Conservation (phyloP, 1,139 yeast genomes). For the Kodamaea alishanica region DNA sequence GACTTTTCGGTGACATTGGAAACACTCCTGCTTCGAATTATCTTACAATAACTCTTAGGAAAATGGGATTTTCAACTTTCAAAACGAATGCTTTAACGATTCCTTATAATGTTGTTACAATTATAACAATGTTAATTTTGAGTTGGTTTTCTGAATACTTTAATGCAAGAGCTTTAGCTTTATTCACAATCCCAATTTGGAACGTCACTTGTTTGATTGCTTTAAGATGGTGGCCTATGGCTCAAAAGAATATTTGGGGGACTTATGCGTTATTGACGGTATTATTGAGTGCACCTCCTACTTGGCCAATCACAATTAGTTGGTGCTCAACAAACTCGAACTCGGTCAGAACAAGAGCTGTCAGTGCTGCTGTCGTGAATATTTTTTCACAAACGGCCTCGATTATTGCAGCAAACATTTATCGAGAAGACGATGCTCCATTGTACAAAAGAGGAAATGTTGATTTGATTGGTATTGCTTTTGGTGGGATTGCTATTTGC, state of each 20-base stretch:
- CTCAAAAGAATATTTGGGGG: conserved; percentile 18
- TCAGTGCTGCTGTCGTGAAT: conserved; percentile 18
- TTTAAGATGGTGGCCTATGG: conserved; percentile 17
- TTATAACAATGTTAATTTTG: conserved; percentile 14
- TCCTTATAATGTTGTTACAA: conserved; percentile 15
- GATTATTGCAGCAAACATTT: conserved; percentile 14
- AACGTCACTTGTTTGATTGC: conserved; percentile 12
- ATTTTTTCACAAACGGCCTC: conserved; percentile 16
- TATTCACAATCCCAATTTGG: conserved; percentile 14
- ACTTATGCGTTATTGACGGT: conserved; percentile 18
- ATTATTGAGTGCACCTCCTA: conserved; percentile 13
- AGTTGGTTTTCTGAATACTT: conserved; percentile 12
- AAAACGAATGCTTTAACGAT: conserved; percentile 20
- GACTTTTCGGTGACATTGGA: conserved; percentile 17
- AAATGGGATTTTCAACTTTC: conserved; percentile 19
- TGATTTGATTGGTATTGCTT: conserved; percentile 12
- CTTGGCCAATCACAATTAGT: conserved; percentile 14
- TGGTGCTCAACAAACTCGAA: conserved; percentile 19
- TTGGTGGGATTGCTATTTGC: conserved; percentile 12
- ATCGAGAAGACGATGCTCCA: conserved; percentile 16
- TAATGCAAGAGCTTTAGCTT: conserved; percentile 12
- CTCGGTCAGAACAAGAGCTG: conserved; percentile 16
- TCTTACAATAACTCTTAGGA: conserved; percentile 15
- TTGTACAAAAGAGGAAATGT: conserved; percentile 15
- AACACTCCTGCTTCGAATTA: conserved; percentile 14